Base-by-base conservation (phyloP, 495 filamentous ascomycete genomes). In the Lophiostoma macrostomum region DNA sequence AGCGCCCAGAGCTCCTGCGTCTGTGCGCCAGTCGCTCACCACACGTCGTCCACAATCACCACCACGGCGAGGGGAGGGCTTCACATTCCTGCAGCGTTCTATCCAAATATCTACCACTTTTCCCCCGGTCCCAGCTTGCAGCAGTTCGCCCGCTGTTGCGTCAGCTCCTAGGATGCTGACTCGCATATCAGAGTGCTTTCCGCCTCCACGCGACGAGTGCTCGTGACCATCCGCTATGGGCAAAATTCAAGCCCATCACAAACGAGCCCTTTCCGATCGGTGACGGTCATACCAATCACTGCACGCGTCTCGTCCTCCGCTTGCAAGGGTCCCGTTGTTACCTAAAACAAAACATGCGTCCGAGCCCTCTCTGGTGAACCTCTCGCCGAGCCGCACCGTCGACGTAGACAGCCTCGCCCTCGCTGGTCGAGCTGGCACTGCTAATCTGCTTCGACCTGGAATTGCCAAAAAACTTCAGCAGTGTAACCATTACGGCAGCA, bases 351-450 rank as follows among this genome's bases (percentile, higher is more conserved):
- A 79, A 79, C 66, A 87, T 69, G 35, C 82, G 74, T 32, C 74
- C 71, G 43, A 90, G 77, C 1, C 87, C 87, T 42, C 87, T 74
- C 71, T 89, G 82, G 37, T 80, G 67, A 19, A 72, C 55, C 69
- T 91, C 87, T 5, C 87, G 73, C 36, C 79, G 78, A 7, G 84
- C 86, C 22, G 87, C 87, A 16, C 82, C 85, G 68, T 90, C 87
- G 51, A 82, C 65, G 41, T 79, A 77, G 25, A 74, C 75, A 45
- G 73, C 74, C 4, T 69, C 66, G 8, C 63, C 62, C 13, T 73
- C 67, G 22, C 50, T 69, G 8, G 65, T 62, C 11, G 71, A 73
- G 48, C 74, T 77, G 4, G 60, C 59, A 49, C 66, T 70, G 39
- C 74, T 75, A 42, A 65, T 59, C 36, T 71, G 68, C 61, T 79